These are phyloP conservation scores for Psilocybe sp. DNA, from an alignment of 768 basidiomycete genomes.

Conservation along the genomic window DNA sequence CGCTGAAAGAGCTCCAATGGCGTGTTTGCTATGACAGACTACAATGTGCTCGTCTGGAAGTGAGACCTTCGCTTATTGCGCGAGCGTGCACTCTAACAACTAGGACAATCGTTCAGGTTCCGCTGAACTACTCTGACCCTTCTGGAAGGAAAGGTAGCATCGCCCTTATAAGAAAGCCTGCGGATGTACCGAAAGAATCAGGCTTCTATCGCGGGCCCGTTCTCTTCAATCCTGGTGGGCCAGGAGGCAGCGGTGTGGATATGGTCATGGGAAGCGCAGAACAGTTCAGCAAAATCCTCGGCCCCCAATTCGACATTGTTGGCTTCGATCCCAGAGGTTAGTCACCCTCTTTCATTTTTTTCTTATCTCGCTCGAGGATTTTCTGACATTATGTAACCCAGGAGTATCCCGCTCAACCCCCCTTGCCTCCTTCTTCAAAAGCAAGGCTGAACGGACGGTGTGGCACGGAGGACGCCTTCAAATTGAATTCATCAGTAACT, in stretches of 20 bases:
- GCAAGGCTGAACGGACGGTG: conserved; percentile 27
- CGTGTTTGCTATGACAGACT: conserved; percentile 6
- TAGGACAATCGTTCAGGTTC: neutral
- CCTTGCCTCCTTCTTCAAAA: conserved; percentile 32
- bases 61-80: too few species aligned
- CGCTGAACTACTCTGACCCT: conserved; percentile 20
- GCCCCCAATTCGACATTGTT: conserved; percentile 44
- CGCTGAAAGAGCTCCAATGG: conserved; percentile 7
- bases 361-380: too few species aligned
- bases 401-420: conserved; percentile 36
- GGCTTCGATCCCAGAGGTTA: conserved; percentile 47
- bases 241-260: conserved; percentile 42
- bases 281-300: conserved; percentile 29
- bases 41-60: conserved; percentile 12
- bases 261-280: conserved; percentile 21
- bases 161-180: conserved; percentile 41
- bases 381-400: too few species aligned
- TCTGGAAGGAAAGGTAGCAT: conserved; percentile 34
- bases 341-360: too few species aligned
- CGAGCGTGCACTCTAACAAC: too few species aligned
- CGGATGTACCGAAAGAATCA: conserved; percentile 23
- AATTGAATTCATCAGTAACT: conserved; percentile 18
- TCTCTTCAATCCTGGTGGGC: conserved; percentile 48
- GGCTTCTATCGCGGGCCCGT: conserved; percentile 40
- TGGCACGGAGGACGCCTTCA: conserved; percentile 11